These are phyloP conservation scores for Suillus plorans DNA, from an alignment of 768 basidiomycete genomes.

Conservation along the genomic window DNA sequence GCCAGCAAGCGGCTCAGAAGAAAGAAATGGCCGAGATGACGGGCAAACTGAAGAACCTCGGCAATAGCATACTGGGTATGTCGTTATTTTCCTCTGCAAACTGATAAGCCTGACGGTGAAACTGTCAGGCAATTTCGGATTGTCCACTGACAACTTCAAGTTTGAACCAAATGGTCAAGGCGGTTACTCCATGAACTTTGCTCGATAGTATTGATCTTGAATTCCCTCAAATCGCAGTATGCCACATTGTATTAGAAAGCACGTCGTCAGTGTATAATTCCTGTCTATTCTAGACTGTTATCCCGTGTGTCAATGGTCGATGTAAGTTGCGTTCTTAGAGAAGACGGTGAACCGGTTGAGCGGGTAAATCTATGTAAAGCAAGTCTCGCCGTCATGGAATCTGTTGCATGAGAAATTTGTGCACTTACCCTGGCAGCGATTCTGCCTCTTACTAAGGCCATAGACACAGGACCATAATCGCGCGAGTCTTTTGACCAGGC, in stretches of 20 bases:
- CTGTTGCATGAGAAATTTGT: not conserved
- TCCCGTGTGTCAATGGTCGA: constrained; percentile 14
- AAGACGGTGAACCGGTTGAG: constrained; percentile 29
- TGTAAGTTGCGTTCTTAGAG: constrained; percentile 18
- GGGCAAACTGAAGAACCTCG: constrained; percentile 87
- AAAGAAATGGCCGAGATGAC: constrained; percentile 90
- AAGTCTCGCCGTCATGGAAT: constrained; percentile 4
- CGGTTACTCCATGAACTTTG: constrained; percentile 94
- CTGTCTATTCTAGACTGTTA: not conserved
- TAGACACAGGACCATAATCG: constrained; percentile 88
- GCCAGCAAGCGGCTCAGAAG: constrained; percentile 76
- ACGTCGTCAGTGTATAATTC: not conserved
- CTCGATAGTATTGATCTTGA: constrained; percentile 35
- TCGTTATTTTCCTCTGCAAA: not conserved
- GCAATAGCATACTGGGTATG: constrained; percentile 85
- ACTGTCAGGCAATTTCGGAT: constrained; percentile 78
- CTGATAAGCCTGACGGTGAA: constrained; percentile 1
- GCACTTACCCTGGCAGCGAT: constrained; percentile 61
- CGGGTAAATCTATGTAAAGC: constrained; percentile 28
- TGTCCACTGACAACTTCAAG: constrained; percentile 97
- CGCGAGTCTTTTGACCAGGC: constrained; percentile 84
- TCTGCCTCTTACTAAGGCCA: constrained; percentile 70
- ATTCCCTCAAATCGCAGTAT: not conserved
- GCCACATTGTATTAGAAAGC: constrained; percentile 1
- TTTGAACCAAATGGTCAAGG: constrained; percentile 92